Conservation (phyloP, 345 rosid species). For the Brassica juncea region DNA sequence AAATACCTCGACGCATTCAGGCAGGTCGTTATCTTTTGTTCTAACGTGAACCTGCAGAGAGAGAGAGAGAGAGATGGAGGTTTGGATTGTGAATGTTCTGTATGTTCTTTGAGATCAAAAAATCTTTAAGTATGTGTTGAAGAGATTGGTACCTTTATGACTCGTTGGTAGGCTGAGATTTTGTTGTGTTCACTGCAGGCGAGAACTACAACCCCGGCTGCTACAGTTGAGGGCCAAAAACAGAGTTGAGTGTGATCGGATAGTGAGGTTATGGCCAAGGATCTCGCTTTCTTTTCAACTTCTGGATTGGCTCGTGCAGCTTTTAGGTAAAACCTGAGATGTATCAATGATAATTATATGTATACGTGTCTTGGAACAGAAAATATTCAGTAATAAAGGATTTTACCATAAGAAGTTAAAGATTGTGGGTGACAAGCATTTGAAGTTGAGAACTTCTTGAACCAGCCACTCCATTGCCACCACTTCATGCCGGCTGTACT, state of each 20-base stretch:
- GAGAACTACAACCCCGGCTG: constrained; percentile 75
- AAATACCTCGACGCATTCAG: constrained; percentile 75
- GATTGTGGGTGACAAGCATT: constrained; percentile 71
- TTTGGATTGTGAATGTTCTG: background rate
- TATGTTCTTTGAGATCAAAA: background rate
- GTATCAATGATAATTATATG: background rate
- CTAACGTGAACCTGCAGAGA: constrained; percentile 68
- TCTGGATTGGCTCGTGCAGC: constrained; percentile 66
- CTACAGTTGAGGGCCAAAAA: constrained; percentile 90
- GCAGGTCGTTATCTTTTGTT: constrained; percentile 67
- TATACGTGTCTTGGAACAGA: background rate
- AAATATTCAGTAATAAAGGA: background rate
- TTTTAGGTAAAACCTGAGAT: constrained; percentile 76
- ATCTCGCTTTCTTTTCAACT: constrained; percentile 64
- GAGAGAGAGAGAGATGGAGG: background rate
- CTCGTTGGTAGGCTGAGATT: constrained; percentile 51
- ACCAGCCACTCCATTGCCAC: constrained; percentile 99
- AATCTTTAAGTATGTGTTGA: background rate
- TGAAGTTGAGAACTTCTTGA: constrained; percentile 83
- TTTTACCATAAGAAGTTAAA: constrained; percentile 76
- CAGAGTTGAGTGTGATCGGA: constrained; percentile 69
- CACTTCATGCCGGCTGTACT: constrained; percentile 69
- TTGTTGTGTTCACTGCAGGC: constrained; percentile 54
- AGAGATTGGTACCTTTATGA: constrained; percentile 55
- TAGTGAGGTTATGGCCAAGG: constrained; percentile 63